Conservation (phyloP, 2,329 filamentous ascomycete species). For the Diplocarpon mali region DNA sequence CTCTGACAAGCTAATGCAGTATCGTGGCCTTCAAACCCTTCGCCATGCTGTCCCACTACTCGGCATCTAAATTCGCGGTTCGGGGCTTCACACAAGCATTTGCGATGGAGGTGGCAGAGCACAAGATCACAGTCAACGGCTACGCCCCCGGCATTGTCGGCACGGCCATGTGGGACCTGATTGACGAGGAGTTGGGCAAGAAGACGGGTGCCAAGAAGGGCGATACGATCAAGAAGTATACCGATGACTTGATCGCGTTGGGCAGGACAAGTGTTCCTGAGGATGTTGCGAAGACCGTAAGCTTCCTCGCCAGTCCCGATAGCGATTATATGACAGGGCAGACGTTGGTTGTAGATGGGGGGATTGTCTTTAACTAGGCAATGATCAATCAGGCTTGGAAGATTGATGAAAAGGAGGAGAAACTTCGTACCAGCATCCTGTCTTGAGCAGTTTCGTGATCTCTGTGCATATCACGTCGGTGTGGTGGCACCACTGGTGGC, state of each 20-base stretch:
- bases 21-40: conserved; percentile 53
- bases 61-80: conserved; percentile 55
- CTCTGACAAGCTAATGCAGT: conserved; percentile 19
- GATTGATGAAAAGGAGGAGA: no score
- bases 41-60: conserved; percentile 49
- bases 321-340: conserved; percentile 56
- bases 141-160: conserved; percentile 57
- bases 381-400: no score
- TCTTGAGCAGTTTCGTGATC: no score
- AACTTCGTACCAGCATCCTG: no score
- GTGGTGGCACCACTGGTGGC: no score
- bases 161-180: conserved; percentile 58
- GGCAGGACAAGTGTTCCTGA: conserved; percentile 47
- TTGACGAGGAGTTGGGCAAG: conserved; percentile 48
- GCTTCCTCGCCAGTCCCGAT: conserved; percentile 47
- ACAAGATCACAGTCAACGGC: conserved; percentile 56
- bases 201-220: conserved; percentile 39
- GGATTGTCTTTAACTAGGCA: conserved; percentile 15
- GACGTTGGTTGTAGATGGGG: conserved; percentile 43
- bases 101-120: conserved; percentile 52
- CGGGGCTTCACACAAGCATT: conserved; percentile 54
- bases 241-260: conserved; percentile 41
- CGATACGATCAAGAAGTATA: conserved; percentile 44
- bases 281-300: conserved; percentile 52
- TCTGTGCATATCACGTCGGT: no score